Evolutionary conservation across 495 filamentous ascomycete species (phyloP).

Genomic region (Penicilliopsis zonata): DNA sequence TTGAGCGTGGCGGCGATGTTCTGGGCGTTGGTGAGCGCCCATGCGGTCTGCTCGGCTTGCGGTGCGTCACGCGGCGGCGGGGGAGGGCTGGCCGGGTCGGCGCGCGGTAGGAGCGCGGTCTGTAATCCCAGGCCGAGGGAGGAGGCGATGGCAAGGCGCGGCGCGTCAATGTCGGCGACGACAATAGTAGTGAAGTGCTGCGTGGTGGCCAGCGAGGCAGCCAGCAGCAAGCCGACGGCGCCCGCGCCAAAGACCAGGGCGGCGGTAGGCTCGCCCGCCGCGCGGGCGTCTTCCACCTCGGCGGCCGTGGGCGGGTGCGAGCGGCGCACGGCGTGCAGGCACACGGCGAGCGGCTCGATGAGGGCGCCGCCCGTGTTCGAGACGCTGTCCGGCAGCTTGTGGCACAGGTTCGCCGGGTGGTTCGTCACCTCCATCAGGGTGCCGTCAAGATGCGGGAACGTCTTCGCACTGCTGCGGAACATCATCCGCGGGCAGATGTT

Average conservation of each 20-base stretch:
- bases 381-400: constrained; percentile 49
- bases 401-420: constrained; percentile 47
- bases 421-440: constrained; percentile 71
- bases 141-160: constrained; percentile 60
- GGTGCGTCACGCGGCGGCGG: constrained; percentile 25
- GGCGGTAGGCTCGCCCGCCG: constrained; percentile 20
- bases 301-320: constrained; percentile 36
- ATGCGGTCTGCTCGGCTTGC: constrained; percentile 27
- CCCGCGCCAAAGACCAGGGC: constrained; percentile 74
- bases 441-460: constrained; percentile 68
- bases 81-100: constrained; percentile 13
- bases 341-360: constrained; percentile 69
- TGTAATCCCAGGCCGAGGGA: constrained; percentile 55
- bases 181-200: constrained; percentile 61
- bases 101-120: constrained; percentile 45
- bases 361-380: constrained; percentile 61
- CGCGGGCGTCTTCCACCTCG: constrained; percentile 12
- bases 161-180: constrained; percentile 69
- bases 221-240: constrained; percentile 65
- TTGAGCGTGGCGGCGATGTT: constrained; percentile 29
- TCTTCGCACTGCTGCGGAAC: constrained; percentile 70
- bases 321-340: constrained; percentile 59
- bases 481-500: constrained; percentile 75
- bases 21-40: constrained; percentile 26
- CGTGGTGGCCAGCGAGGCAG: constrained; percentile 42